Evolutionary conservation across 192 early-diverging fungal species (phyloP), one percentile per base, ranked within the genome.

Genomic region (Rhizoclosmatium globosum): DNA sequence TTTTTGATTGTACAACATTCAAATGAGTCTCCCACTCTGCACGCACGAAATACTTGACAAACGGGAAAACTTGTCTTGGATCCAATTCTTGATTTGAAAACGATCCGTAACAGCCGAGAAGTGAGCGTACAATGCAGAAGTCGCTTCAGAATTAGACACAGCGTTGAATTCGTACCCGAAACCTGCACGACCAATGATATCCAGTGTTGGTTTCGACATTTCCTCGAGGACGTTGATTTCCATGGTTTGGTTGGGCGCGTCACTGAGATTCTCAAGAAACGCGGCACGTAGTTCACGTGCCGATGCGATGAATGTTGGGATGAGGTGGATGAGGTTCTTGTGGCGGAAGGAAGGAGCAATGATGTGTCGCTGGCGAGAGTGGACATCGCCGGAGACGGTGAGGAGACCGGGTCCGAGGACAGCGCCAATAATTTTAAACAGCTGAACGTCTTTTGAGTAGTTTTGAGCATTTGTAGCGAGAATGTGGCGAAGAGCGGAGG

Each of bases 161-260:
- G 71, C 71, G 15, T 73, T 73, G 62, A 73, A 73, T 31, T 73
- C 71, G 62, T 64, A n/a, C 17, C 71, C 71, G 44, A 73, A 73
- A 11, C 71, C 71, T 17, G 71, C 62, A 4, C 71, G 71, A 19
- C 71, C 71, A 65, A 73, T 73, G 2, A 73, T 53, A 42, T 73
- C 71, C 3, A 73, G 44, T 17, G 71, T 73, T 9, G 62, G 31
- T 73, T 73, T 73, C 60, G 47, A 53, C 50, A 53, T 53, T 53
- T 53, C 50, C 17, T 7, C 57, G 3, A 19, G 17, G 17, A 44
- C 44, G 15, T 41, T 13, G 42, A 61, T 21, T 4, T 60, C 15
- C 15, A 11, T 19, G 17, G 19, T 60, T 43, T 43, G 9, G 57
- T 64, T 64, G 17, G 67, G 3, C 6, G 38, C 15, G 19, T 21